Conservation (phyloP, 1,139 yeast genomes). For the Protomyces lactucae-debilis region DNA sequence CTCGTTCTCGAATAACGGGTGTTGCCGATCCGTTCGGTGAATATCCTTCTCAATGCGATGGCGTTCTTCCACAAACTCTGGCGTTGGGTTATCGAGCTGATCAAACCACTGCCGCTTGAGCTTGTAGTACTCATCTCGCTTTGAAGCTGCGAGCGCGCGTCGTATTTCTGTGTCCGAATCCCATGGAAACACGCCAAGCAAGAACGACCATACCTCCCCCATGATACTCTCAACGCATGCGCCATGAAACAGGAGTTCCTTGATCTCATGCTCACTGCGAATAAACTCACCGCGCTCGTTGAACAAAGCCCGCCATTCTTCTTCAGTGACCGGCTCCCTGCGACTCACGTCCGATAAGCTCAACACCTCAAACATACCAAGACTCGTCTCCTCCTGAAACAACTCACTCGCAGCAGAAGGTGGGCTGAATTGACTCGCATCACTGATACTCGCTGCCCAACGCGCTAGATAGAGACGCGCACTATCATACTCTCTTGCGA, state of each 20-base stretch:
- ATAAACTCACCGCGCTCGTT: constrained; percentile 70
- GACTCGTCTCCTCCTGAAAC: constrained; percentile 67
- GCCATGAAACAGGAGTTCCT: constrained; percentile 82
- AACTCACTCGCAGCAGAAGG: constrained; percentile 16
- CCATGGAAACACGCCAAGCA: constrained; percentile 85
- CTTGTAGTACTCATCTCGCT: constrained; percentile 60
- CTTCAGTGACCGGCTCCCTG: constrained; percentile 56
- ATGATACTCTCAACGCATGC: constrained; percentile 50
- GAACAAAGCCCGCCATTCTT: constrained; percentile 84
- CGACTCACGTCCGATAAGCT: constrained; percentile 59
- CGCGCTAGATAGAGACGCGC: constrained; percentile 89
- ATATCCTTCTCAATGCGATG: constrained; percentile 88
- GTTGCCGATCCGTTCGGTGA: constrained; percentile 78
- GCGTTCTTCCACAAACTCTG: constrained; percentile 80
- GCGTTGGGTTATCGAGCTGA: constrained; percentile 55
- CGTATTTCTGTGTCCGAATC: constrained; percentile 71
- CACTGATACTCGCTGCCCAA: constrained; percentile 95
- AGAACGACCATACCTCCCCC: constrained; percentile 76
- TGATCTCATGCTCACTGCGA: constrained; percentile 70
- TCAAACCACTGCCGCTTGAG: constrained; percentile 66
- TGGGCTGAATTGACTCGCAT: constrained; percentile 36
- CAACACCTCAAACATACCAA: constrained; percentile 64
- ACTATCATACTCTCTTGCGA: constrained; percentile 87
- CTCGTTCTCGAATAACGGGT: constrained; percentile 57
- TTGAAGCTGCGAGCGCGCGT: constrained; percentile 51